A percentile compares a stretch with the other conserved stretches of the same genome.
Conservation (phyloP, 2,329 filamentous ascomycete genomes). For the Rosellinia necatrix region DNA sequence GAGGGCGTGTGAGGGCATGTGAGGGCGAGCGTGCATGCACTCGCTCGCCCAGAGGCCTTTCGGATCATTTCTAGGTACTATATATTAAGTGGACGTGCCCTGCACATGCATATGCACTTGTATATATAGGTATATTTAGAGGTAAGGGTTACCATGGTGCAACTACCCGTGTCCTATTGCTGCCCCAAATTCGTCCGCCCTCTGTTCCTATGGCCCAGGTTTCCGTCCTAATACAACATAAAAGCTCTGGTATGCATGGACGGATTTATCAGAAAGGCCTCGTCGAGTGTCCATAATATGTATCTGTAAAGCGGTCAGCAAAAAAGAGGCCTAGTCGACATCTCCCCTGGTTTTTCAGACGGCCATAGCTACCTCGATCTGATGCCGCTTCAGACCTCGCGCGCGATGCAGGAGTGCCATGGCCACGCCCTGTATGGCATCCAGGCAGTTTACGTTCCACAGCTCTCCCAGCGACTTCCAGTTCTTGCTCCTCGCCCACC, state of each 20-base stretch:
- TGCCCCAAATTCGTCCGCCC: background rate
- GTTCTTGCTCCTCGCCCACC: slow-evolving; percentile 51
- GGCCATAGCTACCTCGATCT: slow-evolving; percentile 51
- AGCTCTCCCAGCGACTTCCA: slow-evolving; percentile 51
- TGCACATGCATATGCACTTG: background rate
- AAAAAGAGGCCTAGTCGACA: background rate
- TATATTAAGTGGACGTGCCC: too few species aligned
- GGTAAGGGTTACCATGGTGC: too few species aligned
- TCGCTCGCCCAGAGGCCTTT: too few species aligned
- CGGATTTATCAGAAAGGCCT: slow-evolving; percentile 50
- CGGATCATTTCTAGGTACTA: too few species aligned
- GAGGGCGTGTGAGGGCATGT: too few species aligned
- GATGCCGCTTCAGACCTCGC: slow-evolving; percentile 47
- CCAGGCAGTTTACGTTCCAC: slow-evolving; percentile 51
- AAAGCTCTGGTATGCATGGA: slow-evolving; percentile 56
- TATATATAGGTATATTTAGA: too few species aligned
- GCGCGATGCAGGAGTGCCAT: slow-evolving; percentile 48
- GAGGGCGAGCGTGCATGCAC: too few species aligned
- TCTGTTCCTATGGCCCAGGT: slow-evolving; percentile 45
- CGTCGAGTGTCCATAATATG: slow-evolving; percentile 54
- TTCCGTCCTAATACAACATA: slow-evolving; percentile 58
- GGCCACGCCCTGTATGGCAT: slow-evolving; percentile 52
- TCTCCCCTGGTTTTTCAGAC: background rate
- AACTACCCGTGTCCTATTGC: too few species aligned
- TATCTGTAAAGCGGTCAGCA: slow-evolving; percentile 42